phyloP scores from a whole-genome alignment of 805 yeast genomes.

The Zygotorulaspora florentina region DNA sequence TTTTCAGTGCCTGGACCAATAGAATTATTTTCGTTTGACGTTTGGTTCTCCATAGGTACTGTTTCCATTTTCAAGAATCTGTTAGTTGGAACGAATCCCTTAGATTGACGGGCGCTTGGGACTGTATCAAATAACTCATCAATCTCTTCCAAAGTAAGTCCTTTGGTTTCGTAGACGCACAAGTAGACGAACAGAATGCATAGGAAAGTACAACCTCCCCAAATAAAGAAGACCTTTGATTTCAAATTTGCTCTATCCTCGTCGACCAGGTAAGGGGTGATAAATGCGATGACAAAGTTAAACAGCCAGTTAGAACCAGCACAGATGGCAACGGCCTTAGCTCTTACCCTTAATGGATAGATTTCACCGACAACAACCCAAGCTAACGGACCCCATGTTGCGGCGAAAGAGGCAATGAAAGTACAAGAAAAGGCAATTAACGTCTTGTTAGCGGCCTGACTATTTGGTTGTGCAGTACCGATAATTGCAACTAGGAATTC shows the following conservation, averaged over 20 bases:
- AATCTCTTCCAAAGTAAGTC: constrained; percentile 76
- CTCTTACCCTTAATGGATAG: constrained; percentile 67
- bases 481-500: constrained; percentile 42
- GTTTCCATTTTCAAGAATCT: constrained; percentile 1
- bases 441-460: constrained; percentile 57
- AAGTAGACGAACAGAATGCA: constrained; percentile 55
- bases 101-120: constrained; percentile 16
- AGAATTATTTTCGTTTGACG: constrained; percentile 5
- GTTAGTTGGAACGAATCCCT: constrained; percentile 14
- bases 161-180: constrained; percentile 73
- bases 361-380: constrained; percentile 66
- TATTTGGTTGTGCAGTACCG: constrained; percentile 34
- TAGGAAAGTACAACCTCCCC: constrained; percentile 60
- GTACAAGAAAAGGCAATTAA: constrained; percentile 70
- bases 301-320: constrained; percentile 63
- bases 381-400: constrained; percentile 73
- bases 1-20: constrained; percentile 11
- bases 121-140: constrained; percentile 47
- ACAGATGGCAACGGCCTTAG: constrained; percentile 55
- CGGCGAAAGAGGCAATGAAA: constrained; percentile 68
- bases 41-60: constrained; percentile 4
- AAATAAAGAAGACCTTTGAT: constrained; percentile 59
- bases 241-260: constrained; percentile 63
- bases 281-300: constrained; percentile 65
- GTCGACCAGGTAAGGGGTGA: constrained; percentile 68